These are phyloP conservation scores for Anisodus tanguticus DNA, from an alignment of 257 asterid species.

Conservation along the genomic window DNA sequence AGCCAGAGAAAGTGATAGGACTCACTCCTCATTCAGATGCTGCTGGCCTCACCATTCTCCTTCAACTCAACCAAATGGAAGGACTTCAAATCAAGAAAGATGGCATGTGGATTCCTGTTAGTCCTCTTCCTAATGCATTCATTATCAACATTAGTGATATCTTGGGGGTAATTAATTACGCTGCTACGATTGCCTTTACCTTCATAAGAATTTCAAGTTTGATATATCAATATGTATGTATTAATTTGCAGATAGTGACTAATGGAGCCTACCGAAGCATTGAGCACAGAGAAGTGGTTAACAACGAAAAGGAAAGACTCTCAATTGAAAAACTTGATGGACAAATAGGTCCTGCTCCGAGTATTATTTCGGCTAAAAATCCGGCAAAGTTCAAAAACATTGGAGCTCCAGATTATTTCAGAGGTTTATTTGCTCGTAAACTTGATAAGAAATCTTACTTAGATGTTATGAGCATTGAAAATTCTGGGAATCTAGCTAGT, in stretches of 20 bases:
- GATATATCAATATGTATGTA: neutral
- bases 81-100: slow-evolving; percentile 38
- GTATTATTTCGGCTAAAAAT: slow-evolving; percentile 41
- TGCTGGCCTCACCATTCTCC: slow-evolving; percentile 33
- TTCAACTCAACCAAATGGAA: slow-evolving; percentile 32
- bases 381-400: slow-evolving; percentile 54
- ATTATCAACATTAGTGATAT: slow-evolving; percentile 36
- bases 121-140: slow-evolving; percentile 36
- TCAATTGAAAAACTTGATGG: slow-evolving; percentile 42
- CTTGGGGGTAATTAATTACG: slow-evolving; percentile 32
- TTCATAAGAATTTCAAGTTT: neutral
- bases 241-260: slow-evolving; percentile 43
- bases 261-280: slow-evolving; percentile 57
- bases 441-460: slow-evolving; percentile 56
- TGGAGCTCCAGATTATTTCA: slow-evolving; percentile 40
- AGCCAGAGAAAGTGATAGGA: slow-evolving; percentile 35
- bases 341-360: slow-evolving; percentile 45
- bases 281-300: slow-evolving; percentile 57
- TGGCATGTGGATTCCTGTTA: slow-evolving; percentile 32
- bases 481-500: neutral
- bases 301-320: slow-evolving; percentile 47
- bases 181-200: neutral
- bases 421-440: slow-evolving; percentile 40
- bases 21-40: slow-evolving; percentile 38
- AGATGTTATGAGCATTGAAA: slow-evolving; percentile 46